Conservation (phyloP, 148 eudicot genomes). For the Nepenthes gracilis region DNA sequence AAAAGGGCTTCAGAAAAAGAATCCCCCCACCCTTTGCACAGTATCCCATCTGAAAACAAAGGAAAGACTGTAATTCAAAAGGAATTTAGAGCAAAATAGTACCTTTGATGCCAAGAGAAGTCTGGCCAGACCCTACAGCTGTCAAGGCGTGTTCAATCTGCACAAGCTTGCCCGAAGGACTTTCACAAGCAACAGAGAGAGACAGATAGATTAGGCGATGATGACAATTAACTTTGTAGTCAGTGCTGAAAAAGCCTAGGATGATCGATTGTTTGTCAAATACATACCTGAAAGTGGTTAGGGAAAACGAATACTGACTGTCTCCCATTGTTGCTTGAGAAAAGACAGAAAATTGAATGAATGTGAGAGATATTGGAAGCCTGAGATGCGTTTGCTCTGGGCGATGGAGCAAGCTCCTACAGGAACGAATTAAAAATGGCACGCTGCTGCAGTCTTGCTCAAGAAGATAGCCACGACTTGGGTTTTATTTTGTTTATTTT, state of each 20-base stretch:
- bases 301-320: slow-evolving; percentile 95
- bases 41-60: no score
- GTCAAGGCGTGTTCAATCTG: slow-evolving; percentile 96
- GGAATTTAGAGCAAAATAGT: not conserved
- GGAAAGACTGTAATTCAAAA: no score
- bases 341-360: no score
- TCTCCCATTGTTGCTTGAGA: slow-evolving; percentile 54
- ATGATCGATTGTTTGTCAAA: not conserved
- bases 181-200: slow-evolving; percentile 6
- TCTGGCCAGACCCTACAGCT: slow-evolving; percentile 96
- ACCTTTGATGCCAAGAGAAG: slow-evolving; percentile 97
- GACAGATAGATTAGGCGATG: not conserved
- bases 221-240: not conserved
- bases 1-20: not conserved
- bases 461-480: no score
- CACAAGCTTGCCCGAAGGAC: slow-evolving; percentile 96
- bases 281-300: slow-evolving; percentile 77
- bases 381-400: no score
- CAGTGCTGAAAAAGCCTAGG: not conserved
- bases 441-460: no score
- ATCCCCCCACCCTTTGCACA: no score
- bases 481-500: no score
- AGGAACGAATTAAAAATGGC: no score
- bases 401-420: no score
- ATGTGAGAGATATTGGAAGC: no score